phyloP scores from a whole-genome alignment of 345 rosid genomes.

The Melaleuca alternifolia region DNA sequence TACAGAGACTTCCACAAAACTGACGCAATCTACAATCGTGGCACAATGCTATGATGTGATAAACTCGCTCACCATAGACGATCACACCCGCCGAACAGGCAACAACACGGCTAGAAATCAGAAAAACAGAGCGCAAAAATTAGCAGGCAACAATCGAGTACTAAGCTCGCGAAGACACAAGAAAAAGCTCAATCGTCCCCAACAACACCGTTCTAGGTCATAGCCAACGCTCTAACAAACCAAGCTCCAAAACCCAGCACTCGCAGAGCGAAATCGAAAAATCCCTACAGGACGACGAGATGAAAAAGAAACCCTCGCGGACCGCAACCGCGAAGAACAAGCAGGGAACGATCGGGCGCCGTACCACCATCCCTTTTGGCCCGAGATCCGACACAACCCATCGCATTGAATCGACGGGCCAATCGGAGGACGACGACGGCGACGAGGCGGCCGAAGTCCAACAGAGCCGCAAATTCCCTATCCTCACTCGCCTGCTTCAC shows the following conservation, averaged over 20 bases:
- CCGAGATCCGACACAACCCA: conserved; percentile 20
- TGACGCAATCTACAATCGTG: background rate
- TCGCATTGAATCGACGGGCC: background rate
- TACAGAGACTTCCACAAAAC: background rate
- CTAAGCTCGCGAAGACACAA: background rate
- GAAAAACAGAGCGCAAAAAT: background rate
- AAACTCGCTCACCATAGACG: background rate
- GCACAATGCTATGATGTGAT: background rate
- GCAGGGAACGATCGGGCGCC: background rate
- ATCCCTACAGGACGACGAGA: background rate
- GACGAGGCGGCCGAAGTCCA: conserved; percentile 3
- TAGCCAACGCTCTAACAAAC: background rate
- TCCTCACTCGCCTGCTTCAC: conserved; percentile 22
- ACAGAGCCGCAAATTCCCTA: conserved; percentile 33
- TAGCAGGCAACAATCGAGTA: background rate
- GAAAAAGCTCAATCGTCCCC: background rate
- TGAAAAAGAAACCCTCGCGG: background rate
- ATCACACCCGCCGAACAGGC: background rate
- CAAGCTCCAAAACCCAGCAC: too few relatives aligned
- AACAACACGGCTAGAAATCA: background rate
- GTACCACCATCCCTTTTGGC: conserved; percentile 10
- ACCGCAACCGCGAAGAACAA: background rate
- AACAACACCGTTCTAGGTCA: background rate
- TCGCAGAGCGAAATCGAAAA: background rate
- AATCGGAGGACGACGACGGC: background rate